Conservation (phyloP, 768 basidiomycete genomes). For the Clitopilus hobsonii region DNA sequence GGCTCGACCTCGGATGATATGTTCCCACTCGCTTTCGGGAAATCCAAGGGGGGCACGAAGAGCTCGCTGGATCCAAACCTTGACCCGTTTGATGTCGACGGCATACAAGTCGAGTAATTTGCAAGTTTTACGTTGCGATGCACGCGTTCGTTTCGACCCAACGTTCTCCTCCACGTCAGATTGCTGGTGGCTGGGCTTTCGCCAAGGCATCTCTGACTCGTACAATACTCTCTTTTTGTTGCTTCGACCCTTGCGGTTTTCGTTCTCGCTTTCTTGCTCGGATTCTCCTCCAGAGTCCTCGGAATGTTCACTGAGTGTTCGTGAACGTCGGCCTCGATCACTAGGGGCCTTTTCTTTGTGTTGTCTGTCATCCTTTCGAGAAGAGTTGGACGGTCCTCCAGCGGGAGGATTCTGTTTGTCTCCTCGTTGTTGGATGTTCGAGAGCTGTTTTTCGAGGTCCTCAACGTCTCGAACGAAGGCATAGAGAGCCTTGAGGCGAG, state of each 20-base stretch:
- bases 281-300: background rate
- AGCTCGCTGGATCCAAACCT: conserved; percentile 2
- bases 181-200: too few species aligned
- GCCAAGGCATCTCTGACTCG: background rate
- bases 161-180: background rate
- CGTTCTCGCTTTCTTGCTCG: background rate
- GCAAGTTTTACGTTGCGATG: too few species aligned
- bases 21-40: conserved; percentile 17
- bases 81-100: background rate
- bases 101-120: background rate
- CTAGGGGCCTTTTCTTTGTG: background rate
- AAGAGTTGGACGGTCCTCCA: background rate
- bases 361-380: background rate
- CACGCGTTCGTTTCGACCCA: background rate
- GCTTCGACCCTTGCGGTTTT: background rate
- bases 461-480: background rate
- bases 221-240: background rate
- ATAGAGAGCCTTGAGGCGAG: background rate
- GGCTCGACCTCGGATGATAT: conserved; percentile 16
- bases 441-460: background rate
- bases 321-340: background rate
- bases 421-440: background rate
- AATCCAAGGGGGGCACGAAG: conserved; percentile 8
- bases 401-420: background rate
- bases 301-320: background rate